Conservation (phyloP, 2,329 filamentous ascomycete genomes). For the Fusarium incarnatum region DNA sequence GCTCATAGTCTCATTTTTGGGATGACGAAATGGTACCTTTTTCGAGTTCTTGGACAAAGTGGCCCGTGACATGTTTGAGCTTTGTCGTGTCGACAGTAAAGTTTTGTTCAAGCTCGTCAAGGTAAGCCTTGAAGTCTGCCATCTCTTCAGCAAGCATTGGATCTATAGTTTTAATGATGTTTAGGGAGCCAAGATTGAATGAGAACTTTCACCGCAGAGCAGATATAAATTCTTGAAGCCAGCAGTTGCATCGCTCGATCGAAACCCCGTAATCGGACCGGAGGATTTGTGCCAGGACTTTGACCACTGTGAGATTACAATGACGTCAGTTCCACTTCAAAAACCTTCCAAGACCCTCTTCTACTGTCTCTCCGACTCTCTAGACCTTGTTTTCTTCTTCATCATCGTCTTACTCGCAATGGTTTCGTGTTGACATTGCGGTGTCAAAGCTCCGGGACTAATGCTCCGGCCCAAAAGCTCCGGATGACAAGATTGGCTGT, state of each 20-base stretch:
- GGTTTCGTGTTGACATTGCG: not conserved
- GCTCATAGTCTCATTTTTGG: rapidly evolving
- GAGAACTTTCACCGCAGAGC: not conserved
- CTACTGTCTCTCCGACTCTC: not conserved
- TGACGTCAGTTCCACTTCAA: conserved; percentile 9
- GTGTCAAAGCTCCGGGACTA: not conserved
- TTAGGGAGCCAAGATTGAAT: not conserved
- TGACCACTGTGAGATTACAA: not conserved
- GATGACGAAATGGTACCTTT: not conserved
- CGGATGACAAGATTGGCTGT: not conserved
- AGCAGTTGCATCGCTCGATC: not conserved
- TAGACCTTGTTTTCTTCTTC: not conserved
- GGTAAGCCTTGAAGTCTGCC: not conserved
- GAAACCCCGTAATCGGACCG: not conserved
- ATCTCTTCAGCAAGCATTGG: not conserved
- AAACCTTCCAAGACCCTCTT: not conserved
- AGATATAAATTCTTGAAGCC: not conserved
- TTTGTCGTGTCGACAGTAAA: conserved; percentile 10
- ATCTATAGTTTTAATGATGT: not conserved
- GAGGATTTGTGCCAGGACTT: not conserved
- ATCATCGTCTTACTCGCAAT: not conserved
- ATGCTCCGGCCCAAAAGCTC: not conserved
- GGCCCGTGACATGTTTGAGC: conserved; percentile 11
- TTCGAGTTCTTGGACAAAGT: conserved; percentile 5
- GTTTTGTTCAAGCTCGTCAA: not conserved